Evolutionary conservation across 2,329 filamentous ascomycete species (phyloP).

Genomic region (Beauveria varroae): DNA sequence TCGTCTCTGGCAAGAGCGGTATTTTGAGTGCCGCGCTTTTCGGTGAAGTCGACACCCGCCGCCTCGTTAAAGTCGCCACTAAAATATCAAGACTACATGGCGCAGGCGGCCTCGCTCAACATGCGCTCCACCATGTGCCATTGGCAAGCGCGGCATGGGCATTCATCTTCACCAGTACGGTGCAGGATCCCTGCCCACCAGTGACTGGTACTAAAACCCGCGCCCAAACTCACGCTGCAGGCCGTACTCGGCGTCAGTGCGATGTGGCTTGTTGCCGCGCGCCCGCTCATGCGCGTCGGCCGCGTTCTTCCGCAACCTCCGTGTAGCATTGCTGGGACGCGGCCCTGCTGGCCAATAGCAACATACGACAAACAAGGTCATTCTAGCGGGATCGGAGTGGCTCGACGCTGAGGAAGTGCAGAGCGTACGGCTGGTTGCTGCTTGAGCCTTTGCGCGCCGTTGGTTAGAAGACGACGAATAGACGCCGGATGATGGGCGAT

Average conservation of each 20-base stretch:
- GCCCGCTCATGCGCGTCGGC: slow-evolving; percentile 17
- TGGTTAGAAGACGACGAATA: neutral
- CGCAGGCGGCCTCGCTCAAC: slow-evolving; percentile 20
- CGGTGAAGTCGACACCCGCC: slow-evolving; percentile 13
- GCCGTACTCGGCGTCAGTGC: slow-evolving; percentile 21
- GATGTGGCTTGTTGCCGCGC: slow-evolving; percentile 16
- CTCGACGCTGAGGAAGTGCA: slow-evolving; percentile 15
- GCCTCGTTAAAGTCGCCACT: slow-evolving; percentile 13
- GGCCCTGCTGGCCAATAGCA: slow-evolving; percentile 19
- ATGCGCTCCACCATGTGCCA: slow-evolving; percentile 15
- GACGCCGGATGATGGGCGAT: neutral
- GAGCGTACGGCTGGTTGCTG: neutral
- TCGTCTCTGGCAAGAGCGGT: slow-evolving; percentile 14
- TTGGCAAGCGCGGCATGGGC: slow-evolving; percentile 7
- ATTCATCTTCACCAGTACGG: slow-evolving; percentile 12
- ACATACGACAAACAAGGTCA: slow-evolving; percentile 17
- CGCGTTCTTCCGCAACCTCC: slow-evolving; percentile 23
- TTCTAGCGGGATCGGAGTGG: slow-evolving; percentile 22
- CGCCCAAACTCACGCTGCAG: slow-evolving; percentile 23
- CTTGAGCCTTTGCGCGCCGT: neutral
- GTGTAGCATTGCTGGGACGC: slow-evolving; percentile 22
- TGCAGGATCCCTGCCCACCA: slow-evolving; percentile 5
- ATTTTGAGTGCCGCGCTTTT: slow-evolving; percentile 13
- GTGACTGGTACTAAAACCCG: slow-evolving; percentile 19
- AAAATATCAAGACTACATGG: slow-evolving; percentile 21